phyloP scores from a whole-genome alignment of 78 protist genomes.

The Chrysochromulina parva region DNA sequence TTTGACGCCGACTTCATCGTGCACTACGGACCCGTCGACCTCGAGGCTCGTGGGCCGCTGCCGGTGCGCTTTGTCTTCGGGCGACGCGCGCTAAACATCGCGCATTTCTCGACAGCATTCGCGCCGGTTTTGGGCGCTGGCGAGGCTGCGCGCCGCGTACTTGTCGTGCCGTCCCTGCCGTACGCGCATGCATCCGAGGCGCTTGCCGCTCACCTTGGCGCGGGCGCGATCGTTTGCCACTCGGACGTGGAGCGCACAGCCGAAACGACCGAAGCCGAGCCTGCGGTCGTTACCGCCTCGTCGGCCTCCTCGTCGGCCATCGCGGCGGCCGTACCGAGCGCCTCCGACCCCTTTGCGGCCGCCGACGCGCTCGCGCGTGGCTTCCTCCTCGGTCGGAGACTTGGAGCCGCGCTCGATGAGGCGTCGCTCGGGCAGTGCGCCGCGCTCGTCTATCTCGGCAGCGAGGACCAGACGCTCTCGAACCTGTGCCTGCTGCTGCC shows the following conservation, averaged over 20 bases:
- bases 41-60: neutral
- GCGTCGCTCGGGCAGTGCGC: no score
- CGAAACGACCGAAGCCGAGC: neutral
- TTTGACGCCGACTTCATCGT: neutral
- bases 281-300: no score
- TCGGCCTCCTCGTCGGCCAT: neutral
- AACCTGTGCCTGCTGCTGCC: neutral
- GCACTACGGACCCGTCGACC: neutral
- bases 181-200: neutral
- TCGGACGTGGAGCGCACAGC: neutral
- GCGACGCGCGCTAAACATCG: neutral
- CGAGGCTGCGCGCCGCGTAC: neutral
- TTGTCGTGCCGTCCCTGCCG: neutral
- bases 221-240: neutral
- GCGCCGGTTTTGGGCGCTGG: no score
- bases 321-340: neutral
- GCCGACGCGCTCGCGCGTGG: no score
- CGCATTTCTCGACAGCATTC: neutral
- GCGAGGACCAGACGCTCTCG: neutral
- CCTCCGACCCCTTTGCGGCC: neutral
- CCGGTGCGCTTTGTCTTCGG: neutral
- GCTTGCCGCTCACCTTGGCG: neutral
- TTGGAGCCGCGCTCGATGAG: no score
- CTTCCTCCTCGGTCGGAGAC: no score
- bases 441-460: neutral